Percentiles rank a stretch among this genome's conserved stretches.
Evolutionary conservation across 140 eudicot species (phyloP).

Genomic region (Cichorium intybus): DNA sequence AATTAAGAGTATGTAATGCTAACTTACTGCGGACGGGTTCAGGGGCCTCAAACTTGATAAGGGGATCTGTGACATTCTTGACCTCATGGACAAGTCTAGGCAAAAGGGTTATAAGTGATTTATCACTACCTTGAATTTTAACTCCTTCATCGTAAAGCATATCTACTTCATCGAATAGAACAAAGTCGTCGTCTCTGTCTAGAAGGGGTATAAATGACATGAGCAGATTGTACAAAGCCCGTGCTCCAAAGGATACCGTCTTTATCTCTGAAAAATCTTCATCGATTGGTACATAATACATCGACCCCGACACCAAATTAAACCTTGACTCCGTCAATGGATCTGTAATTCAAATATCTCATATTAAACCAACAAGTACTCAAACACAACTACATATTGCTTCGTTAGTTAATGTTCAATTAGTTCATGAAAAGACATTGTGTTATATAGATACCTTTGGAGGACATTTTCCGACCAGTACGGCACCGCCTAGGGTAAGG

Average conservation of each 20-base stretch:
- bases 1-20: not conserved
- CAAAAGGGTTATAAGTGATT: not conserved
- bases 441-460: too few species aligned
- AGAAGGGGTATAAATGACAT: not conserved
- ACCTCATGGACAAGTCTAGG: slow-evolving; percentile 16
- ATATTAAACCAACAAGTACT: too few species aligned
- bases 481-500: slow-evolving; percentile 37
- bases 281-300: not conserved
- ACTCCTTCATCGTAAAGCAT: slow-evolving; percentile 30
- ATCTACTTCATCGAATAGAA: slow-evolving; percentile 32
- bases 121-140: not conserved
- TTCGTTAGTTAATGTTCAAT: too few species aligned
- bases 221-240: not conserved
- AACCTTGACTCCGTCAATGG: not conserved
- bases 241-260: not conserved
- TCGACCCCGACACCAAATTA: too few species aligned
- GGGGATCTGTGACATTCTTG: not conserved
- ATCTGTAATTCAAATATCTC: too few species aligned
- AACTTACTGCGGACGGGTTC: slow-evolving; percentile 21
- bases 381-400: too few species aligned
- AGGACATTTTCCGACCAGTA: slow-evolving; percentile 27
- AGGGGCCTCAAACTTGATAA: slow-evolving; percentile 33
- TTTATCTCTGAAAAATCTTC: not conserved
- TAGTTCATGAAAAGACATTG: too few species aligned
- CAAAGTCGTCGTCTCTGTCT: slow-evolving; percentile 14